Conservation (phyloP, 805 yeast species). For the Cyberlindnera maritima region DNA sequence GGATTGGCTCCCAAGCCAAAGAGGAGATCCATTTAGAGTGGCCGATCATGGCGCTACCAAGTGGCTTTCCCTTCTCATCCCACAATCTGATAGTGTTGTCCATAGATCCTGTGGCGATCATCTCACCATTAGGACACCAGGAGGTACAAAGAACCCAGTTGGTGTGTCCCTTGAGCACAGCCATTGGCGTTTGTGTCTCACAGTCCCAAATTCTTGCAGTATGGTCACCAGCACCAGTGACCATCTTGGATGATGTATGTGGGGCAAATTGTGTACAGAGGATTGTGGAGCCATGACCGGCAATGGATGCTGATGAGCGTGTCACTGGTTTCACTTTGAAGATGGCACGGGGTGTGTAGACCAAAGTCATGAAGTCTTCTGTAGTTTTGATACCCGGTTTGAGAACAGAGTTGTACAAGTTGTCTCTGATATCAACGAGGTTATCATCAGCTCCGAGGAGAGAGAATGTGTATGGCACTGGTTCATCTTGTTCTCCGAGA, state of each 20-base stretch:
- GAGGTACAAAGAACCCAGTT: constrained; percentile 93
- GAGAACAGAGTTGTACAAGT: constrained; percentile 74
- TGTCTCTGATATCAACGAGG: constrained; percentile 71
- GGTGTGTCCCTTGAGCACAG: constrained; percentile 77
- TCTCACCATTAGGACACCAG: constrained; percentile 89
- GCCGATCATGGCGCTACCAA: constrained; percentile 75
- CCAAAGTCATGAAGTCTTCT: constrained; percentile 88
- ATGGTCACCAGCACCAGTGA: constrained; percentile 94
- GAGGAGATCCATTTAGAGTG: constrained; percentile 90
- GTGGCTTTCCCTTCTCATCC: constrained; percentile 72
- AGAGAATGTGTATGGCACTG: constrained; percentile 87
- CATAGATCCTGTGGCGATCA: constrained; percentile 95
- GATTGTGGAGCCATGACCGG: constrained; percentile 95
- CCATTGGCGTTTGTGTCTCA: constrained; percentile 86
- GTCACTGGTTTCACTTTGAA: constrained; percentile 92
- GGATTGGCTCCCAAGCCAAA: constrained; percentile 92
- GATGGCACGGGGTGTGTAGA: constrained; percentile 92
- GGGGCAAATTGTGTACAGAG: constrained; percentile 94
- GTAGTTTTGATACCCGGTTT: constrained; percentile 86
- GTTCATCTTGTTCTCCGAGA: constrained; percentile 58
- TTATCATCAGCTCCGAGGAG: constrained; percentile 48
- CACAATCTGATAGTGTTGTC: constrained; percentile 86
- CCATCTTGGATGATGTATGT: constrained; percentile 76
- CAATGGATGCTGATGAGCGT: constrained; percentile 84
- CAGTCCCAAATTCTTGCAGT: constrained; percentile 98